Evolutionary conservation across 805 yeast species (phyloP).

Genomic region (Ogataea nitratoaversa): DNA sequence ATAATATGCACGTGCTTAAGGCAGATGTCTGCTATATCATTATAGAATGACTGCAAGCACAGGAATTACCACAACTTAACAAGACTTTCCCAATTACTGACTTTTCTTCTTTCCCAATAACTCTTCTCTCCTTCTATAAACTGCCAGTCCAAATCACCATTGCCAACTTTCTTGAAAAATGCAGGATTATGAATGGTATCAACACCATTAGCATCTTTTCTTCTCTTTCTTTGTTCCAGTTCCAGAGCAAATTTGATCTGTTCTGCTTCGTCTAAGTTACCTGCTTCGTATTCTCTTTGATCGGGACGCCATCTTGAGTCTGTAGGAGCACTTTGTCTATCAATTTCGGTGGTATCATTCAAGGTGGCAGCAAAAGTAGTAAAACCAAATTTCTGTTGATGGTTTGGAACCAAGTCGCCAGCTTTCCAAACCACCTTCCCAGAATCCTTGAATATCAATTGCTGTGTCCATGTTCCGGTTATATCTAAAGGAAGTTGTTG

Average conservation of each 20-base stretch:
- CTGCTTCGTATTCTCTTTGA: conserved; percentile 64
- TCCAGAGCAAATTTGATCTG: conserved; percentile 62
- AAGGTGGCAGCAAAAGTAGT: conserved; percentile 76
- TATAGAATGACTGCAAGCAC: too few species aligned
- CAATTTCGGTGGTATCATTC: conserved; percentile 74
- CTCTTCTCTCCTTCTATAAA: conserved; percentile 52
- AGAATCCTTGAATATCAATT: conserved; percentile 42
- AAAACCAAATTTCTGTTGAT: conserved; percentile 74
- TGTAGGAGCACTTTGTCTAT: conserved; percentile 70
- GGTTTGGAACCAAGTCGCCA: conserved; percentile 57
- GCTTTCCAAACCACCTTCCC: conserved; percentile 61
- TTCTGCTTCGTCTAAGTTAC: conserved; percentile 71
- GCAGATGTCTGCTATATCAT: too few species aligned
- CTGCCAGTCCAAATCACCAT: conserved; percentile 43
- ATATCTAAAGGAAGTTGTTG: conserved; percentile 34
- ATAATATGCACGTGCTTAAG: too few species aligned
- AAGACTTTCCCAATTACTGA: conserved; percentile 56
- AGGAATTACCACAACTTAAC: conserved; percentile 48
- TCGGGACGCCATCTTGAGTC: conserved; percentile 93
- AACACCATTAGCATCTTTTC: conserved; percentile 51
- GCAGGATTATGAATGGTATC: conserved; percentile 48
- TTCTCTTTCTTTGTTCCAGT: conserved; percentile 72
- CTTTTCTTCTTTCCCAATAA: conserved; percentile 78
- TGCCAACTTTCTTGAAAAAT: conserved; percentile 52
- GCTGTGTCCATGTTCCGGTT: conserved; percentile 82